Base-by-base conservation (phyloP, 1,284 basidiomycete genomes). In the Moniliophthora roreri region DNA sequence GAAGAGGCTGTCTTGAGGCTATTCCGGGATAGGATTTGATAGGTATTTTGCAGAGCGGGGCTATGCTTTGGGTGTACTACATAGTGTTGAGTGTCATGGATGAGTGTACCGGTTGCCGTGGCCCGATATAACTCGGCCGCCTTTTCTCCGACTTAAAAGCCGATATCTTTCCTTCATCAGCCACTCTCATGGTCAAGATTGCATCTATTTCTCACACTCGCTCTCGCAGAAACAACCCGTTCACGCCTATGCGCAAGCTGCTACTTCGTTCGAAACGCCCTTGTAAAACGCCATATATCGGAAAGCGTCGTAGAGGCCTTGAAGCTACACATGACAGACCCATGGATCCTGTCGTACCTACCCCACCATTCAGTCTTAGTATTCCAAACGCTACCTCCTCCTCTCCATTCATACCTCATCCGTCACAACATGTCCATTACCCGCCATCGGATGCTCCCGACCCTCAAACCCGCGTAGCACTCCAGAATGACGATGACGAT, bases 401-500 rank as follows among this genome's bases (percentile, higher is more conserved):
- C 44, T 36, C 37, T 23, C 49, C 49, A 37, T 16, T 32, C 21
- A 38, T 16, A 4, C 52, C 48, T 15, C 28, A 24, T 11, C 24
- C 26, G 7, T 32, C 32, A 28, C 47, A 41, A 45, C 35, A 26
- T 32, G 32, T 28, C 28, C 26, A 32, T 35, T 15, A n/a, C n/a
- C 21, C 48, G 32, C 40, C 32, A 37, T 20, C 34, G 9, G 24
- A 45, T n/a, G 36, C 48, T n/a, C 44, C 42, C 16, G 50, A 50
- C 8, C 48, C 47, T 23, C 35, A 26, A 34, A 23, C 51, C 6
- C 56, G 65, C 35, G 63, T 80, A 38, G 73, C 79, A 8, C 63
- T 84, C 4, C 81, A 83, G 63, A 80, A 78, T 55, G 73, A 79
- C 46, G 80, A 82, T 55, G 47, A 60, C 8, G 67, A 68, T 32